Conservation (phyloP, 345 rosid genomes). For the Eucalyptus cladocalyx region DNA sequence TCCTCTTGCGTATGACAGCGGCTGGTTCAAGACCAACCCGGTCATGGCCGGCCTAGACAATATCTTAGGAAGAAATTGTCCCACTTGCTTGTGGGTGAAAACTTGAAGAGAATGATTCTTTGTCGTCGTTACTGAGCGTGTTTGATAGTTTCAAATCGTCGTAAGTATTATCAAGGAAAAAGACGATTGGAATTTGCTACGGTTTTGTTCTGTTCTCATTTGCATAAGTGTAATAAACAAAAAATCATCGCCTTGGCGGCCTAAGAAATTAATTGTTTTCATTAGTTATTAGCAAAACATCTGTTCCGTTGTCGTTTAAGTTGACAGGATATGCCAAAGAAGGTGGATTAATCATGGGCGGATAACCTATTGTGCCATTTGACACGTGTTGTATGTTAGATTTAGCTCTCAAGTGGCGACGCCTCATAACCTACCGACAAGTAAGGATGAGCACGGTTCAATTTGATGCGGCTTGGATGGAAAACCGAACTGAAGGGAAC, state of each 20-base stretch:
- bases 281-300: background rate
- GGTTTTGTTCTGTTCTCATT: background rate
- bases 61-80: background rate
- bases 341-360: background rate
- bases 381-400: background rate
- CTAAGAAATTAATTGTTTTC: background rate
- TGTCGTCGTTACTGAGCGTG: background rate
- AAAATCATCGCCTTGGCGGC: background rate
- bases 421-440: background rate
- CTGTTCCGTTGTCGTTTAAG: background rate
- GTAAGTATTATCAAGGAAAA: background rate
- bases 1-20: background rate
- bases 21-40: background rate
- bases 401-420: background rate
- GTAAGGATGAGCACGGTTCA: background rate
- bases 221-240: background rate
- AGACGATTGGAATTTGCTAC: background rate
- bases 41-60: background rate
- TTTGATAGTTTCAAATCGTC: background rate
- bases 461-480: background rate
- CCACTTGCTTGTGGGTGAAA: background rate
- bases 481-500: background rate
- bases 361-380: background rate
- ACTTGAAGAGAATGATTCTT: background rate
- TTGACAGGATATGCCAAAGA: background rate